Evolutionary conservation across 345 rosid genomes (phyloP).

Genomic region (Kernera saxatilis): DNA sequence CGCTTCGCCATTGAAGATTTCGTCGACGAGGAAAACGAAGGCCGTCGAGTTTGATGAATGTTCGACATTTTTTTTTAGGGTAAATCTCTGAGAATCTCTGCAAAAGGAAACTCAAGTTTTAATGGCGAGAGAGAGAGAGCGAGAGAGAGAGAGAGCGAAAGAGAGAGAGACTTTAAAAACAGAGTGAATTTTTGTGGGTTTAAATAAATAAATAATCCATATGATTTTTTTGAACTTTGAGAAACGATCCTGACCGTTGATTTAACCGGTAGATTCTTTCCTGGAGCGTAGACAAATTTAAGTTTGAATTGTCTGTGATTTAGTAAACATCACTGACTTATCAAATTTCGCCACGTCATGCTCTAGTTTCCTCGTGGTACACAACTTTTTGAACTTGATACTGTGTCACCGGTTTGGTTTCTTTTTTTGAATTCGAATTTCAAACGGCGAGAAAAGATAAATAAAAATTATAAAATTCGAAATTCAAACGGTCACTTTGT

Average conservation of each 20-base stretch:
- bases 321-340: background rate
- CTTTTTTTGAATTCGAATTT: slow-evolving; percentile 31
- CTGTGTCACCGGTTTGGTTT: slow-evolving; percentile 12
- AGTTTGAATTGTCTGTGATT: background rate
- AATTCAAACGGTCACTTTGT: slow-evolving; percentile 33
- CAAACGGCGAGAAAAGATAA: slow-evolving; percentile 7
- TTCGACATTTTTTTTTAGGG: slow-evolving; percentile 4
- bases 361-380: background rate
- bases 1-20: slow-evolving; percentile 30
- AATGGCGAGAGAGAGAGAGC: slow-evolving; percentile 1
- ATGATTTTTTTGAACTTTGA: background rate
- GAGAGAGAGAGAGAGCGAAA: background rate
- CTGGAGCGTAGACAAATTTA: slow-evolving; percentile 24
- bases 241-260: slow-evolving; percentile 17
- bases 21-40: slow-evolving; percentile 28
- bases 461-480: slow-evolving; percentile 14
- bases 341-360: background rate
- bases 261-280: background rate
- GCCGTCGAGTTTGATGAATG: slow-evolving; percentile 13
- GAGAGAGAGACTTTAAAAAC: background rate
- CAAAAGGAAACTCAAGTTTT: background rate
- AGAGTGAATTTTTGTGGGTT: background rate
- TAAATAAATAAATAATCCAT: background rate
- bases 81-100: background rate
- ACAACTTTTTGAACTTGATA: background rate